Evolutionary conservation across 2,329 filamentous ascomycete species (phyloP).

Genomic region (Penicillium sp.): DNA sequence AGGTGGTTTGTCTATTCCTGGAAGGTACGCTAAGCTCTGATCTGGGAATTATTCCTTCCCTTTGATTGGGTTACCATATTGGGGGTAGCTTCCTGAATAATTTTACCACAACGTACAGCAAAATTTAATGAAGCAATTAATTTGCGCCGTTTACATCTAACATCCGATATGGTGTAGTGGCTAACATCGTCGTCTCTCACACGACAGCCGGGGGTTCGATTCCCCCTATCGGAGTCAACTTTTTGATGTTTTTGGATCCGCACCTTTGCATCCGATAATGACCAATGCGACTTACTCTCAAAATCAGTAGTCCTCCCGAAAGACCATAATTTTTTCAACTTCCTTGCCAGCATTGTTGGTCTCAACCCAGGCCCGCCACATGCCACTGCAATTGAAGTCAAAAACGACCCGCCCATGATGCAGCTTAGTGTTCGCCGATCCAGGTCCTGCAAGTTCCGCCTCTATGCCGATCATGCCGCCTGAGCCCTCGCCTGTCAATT

Average conservation of each 20-base stretch:
- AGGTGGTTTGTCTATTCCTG: too few species aligned
- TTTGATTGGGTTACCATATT: too few species aligned
- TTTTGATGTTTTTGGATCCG: neutral
- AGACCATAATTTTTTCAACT: constrained; percentile 46
- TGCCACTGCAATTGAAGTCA: constrained; percentile 83
- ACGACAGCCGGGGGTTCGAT: constrained; percentile 33
- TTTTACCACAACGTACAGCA: too few species aligned
- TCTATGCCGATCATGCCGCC: constrained; percentile 79
- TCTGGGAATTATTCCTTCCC: too few species aligned
- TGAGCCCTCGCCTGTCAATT: constrained; percentile 72
- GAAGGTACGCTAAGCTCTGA: too few species aligned
- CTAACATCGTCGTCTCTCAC: constrained; percentile 34
- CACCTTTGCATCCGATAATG: too few species aligned
- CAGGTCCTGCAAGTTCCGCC: constrained; percentile 54
- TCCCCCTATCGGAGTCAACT: constrained; percentile 28
- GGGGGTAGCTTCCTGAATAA: too few species aligned
- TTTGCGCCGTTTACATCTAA: too few species aligned
- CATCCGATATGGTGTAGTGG: constrained; percentile 33
- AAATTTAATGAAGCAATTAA: too few species aligned
- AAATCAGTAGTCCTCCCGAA: constrained; percentile 39
- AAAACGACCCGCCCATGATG: constrained; percentile 60
- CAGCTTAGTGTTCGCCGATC: constrained; percentile 37
- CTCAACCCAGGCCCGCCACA: constrained; percentile 76
- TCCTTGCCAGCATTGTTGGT: constrained; percentile 35
- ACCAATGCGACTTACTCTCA: too few species aligned